Evolutionary conservation across 2,329 filamentous ascomycete species (phyloP).

Genomic region (Seiridium cupressi): DNA sequence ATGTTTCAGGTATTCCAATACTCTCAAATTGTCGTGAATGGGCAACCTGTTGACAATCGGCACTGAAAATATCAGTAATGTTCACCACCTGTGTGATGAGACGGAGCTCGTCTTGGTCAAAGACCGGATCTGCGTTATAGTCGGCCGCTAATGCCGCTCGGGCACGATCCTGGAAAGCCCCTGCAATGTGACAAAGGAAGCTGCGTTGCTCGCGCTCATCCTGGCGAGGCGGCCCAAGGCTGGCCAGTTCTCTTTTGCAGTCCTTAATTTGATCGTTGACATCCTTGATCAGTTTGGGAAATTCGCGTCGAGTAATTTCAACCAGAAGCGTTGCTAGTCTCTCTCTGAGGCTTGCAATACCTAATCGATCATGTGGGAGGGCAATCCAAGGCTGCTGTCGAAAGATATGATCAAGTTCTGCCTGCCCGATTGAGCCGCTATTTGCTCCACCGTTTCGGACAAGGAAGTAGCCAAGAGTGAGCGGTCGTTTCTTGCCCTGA

Average conservation of each 20-base stretch:
- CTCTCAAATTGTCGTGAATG: constrained; percentile 16
- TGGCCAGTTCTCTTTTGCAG: constrained; percentile 7
- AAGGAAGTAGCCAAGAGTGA: constrained; percentile 42
- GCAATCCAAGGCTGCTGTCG: background rate
- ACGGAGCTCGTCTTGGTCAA: constrained; percentile 10
- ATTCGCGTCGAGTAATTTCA: constrained; percentile 25
- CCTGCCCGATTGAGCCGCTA: background rate
- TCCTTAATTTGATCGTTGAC: constrained; percentile 10
- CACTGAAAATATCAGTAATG: constrained; percentile 13
- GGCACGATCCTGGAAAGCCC: constrained; percentile 14
- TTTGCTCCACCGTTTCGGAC: constrained; percentile 43
- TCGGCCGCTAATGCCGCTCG: background rate
- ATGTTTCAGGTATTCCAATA: background rate
- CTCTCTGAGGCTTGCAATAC: background rate
- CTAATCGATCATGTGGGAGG: background rate
- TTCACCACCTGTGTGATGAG: constrained; percentile 20
- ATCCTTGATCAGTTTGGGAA: constrained; percentile 23
- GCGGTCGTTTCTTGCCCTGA: constrained; percentile 29
- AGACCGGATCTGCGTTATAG: background rate
- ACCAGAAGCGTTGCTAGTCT: background rate
- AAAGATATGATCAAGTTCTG: background rate
- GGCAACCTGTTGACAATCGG: constrained; percentile 1
- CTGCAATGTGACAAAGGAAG: constrained; percentile 15
- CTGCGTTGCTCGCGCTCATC: constrained; percentile 15
- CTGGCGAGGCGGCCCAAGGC: constrained; percentile 12